Base-by-base conservation (phyloP, 345 rosid species). In the Anastatica hierochuntica region DNA sequence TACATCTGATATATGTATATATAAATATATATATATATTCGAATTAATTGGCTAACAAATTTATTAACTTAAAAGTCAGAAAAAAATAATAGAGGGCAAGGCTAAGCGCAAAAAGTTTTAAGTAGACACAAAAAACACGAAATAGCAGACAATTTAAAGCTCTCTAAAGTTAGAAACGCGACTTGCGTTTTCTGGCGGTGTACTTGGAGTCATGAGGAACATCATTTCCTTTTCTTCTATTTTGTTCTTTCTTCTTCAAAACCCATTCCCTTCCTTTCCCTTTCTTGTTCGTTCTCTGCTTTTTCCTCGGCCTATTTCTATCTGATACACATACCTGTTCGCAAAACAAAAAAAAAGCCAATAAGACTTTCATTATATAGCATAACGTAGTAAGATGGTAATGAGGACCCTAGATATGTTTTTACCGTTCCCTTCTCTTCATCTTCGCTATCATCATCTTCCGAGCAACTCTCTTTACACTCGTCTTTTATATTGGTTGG, bases 171-270 rank as follows among this genome's bases (percentile, higher is more conserved):
- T 72, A 88, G 72, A 92, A 88, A 60, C 71, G 72, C 53, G 84
- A 44, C 72, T 88, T 92, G 42, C 94, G 77, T 71, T 92, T 88
- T 58, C 94, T 65, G 24, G 75, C 94, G 2, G 95, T 92, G 76
- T 79, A 88, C 58, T 72, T 92, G 11, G 95, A 71, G 61, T 92
- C 94, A 0, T 58, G 73, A 53, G 94, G 97, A 53, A 92, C 95
- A 15, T 2, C 60, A 54, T 75, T 75, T 49, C 97, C 98, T 61
- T 88, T 92, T 29, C 71, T 76, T 69, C 97, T 76, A 81, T 77
- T 74, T 53, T 92, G 95, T 18, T 85, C 86, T 65, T 88, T 92
- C 82, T 88, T 92, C 73, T 40, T 85, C 69, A 92, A 24, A 2
- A 88, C 64, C 95, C 98, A 88, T 34, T 76, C 83, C 62, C 77